A percentile compares a stretch with the other conserved stretches of the same genome.
Evolutionary conservation across 257 asterid genomes (phyloP).

Genomic region (Nyctanthes arbortristis): DNA sequence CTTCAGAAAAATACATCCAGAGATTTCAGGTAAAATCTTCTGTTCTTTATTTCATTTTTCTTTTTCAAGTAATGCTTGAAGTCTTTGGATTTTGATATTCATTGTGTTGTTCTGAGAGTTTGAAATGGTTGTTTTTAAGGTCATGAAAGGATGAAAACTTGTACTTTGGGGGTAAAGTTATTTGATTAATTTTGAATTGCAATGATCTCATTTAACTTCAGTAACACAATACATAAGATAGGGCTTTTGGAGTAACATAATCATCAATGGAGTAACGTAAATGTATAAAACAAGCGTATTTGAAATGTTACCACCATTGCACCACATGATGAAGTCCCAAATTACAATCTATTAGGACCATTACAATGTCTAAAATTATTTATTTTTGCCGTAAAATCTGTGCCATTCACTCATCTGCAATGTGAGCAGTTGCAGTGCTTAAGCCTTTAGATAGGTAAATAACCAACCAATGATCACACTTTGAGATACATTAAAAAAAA

Average conservation of each 20-base stretch:
- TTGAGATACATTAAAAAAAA: slow-evolving; percentile 56
- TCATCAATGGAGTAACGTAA: too few relatives aligned
- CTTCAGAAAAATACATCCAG: slow-evolving; percentile 18
- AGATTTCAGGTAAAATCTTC: slow-evolving; percentile 31
- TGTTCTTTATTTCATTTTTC: background rate
- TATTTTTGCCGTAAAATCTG: background rate
- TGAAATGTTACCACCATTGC: too few relatives aligned
- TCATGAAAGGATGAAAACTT: background rate
- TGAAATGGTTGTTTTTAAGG: slow-evolving; percentile 7
- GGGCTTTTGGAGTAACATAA: background rate
- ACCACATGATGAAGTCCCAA: too few relatives aligned
- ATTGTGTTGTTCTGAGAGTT: slow-evolving; percentile 30
- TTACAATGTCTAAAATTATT: background rate
- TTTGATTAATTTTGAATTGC: background rate
- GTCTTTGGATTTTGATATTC: slow-evolving; percentile 25
- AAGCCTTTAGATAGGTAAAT: slow-evolving; percentile 22
- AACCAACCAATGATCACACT: slow-evolving; percentile 41
- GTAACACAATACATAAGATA: background rate
- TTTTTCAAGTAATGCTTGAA: slow-evolving; percentile 13
- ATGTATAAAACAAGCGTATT: too few relatives aligned
- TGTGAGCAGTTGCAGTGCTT: background rate
- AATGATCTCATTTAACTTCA: background rate
- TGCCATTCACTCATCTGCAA: background rate
- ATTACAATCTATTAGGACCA: too few relatives aligned
- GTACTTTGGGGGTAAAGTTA: too few relatives aligned